Evolutionary conservation across 352 stramenopile genomes (phyloP).

Genomic region (Pythium utonaiense): DNA sequence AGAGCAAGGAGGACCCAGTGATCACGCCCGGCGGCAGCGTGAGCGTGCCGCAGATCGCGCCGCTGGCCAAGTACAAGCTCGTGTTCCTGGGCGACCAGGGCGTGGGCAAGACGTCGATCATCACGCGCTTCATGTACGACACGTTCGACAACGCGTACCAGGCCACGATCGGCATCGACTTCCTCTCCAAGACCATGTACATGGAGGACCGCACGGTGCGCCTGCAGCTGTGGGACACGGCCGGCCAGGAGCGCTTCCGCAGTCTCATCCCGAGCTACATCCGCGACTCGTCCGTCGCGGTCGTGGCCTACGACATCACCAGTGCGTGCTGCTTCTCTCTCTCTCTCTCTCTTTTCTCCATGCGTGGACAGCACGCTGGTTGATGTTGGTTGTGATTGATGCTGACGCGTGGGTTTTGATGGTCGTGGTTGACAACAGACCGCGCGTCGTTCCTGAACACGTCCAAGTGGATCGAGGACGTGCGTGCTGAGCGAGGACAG

Average conservation of each 20-base stretch:
- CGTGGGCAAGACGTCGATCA: slow-evolving; percentile 99
- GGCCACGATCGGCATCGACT: slow-evolving; percentile 99
- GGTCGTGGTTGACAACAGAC: slow-evolving; percentile 56
- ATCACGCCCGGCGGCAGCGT: slow-evolving; percentile 23
- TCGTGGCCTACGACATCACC: slow-evolving; percentile 99
- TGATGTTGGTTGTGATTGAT: background rate
- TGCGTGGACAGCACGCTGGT: no score
- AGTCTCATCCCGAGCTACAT: slow-evolving; percentile 97
- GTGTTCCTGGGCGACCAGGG: slow-evolving; percentile 96
- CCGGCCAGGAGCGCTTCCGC: slow-evolving; percentile 95
- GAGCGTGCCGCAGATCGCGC: slow-evolving; percentile 79
- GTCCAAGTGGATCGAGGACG: slow-evolving; percentile 99
- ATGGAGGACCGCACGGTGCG: slow-evolving; percentile 97
- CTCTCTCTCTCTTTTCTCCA: background rate
- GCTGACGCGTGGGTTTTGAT: background rate
- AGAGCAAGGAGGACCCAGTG: slow-evolving; percentile 19
- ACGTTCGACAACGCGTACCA: slow-evolving; percentile 97
- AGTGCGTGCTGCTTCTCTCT: slow-evolving; percentile 53
- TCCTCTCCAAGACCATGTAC: slow-evolving; percentile 99
- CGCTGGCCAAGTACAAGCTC: slow-evolving; percentile 93
- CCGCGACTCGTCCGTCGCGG: slow-evolving; percentile 98
- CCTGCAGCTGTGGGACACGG: slow-evolving; percentile 99
- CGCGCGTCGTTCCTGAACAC: slow-evolving; percentile 98
- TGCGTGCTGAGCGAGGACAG: slow-evolving; percentile 96
- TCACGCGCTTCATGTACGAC: slow-evolving; percentile 99